phyloP scores from a whole-genome alignment of 352 stramenopile genomes.

The Globisporangium spiculum region DNA sequence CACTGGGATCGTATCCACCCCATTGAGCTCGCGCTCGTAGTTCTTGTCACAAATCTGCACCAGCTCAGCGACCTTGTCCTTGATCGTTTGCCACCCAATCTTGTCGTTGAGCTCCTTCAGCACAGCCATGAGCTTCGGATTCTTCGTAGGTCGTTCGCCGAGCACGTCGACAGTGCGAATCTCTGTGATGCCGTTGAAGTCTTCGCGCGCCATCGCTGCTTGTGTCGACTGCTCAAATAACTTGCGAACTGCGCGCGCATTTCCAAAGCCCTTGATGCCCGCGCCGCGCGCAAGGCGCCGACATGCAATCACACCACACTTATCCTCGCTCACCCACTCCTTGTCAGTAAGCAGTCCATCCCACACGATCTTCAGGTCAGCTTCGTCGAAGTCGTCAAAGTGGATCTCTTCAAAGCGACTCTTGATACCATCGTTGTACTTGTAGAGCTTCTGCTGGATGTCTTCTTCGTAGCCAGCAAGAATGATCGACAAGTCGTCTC shows the following conservation, averaged over 20 bases:
- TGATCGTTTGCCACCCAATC: constrained; percentile 79
- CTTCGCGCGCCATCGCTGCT: constrained; percentile 62
- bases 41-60: constrained; percentile 77
- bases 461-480: constrained; percentile 92
- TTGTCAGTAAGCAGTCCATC: constrained; percentile 32
- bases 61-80: constrained; percentile 72
- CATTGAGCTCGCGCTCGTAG: constrained; percentile 80
- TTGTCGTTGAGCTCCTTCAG: constrained; percentile 64
- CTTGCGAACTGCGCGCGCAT: constrained; percentile 76
- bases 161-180: constrained; percentile 72
- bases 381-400: constrained; percentile 91
- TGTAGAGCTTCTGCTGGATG: constrained; percentile 91
- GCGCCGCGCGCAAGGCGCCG: constrained; percentile 57
- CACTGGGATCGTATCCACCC: constrained; percentile 52
- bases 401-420: constrained; percentile 83
- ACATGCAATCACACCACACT: constrained; percentile 58
- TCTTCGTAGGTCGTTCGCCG: constrained; percentile 70
- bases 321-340: constrained; percentile 48
- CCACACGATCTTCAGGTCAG: constrained; percentile 82
- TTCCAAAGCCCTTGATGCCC: constrained; percentile 84
- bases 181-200: constrained; percentile 55
- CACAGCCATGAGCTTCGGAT: constrained; percentile 59
- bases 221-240: constrained; percentile 65
- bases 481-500: constrained; percentile 86
- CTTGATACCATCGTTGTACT: constrained; percentile 85